Base-by-base conservation (phyloP, 352 stramenopile genomes). In the Globisporangium apiculatum region DNA sequence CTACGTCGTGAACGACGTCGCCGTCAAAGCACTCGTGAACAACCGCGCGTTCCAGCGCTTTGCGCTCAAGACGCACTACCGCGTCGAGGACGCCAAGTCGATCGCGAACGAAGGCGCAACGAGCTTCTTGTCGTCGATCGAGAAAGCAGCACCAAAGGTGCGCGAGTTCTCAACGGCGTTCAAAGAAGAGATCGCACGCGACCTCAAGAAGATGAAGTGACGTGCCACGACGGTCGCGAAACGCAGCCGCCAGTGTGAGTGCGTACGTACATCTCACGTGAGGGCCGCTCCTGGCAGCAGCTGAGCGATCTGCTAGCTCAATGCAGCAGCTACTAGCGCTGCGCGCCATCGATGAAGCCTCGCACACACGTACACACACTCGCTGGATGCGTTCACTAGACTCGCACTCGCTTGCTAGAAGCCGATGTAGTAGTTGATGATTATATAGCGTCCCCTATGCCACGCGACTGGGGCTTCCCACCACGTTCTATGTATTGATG, bases 1-100 rank as follows among this genome's bases (percentile, higher is more conserved):
- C 10, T 87, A 90, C 66, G 76, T 94, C 48, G 69, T 94, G 53
- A 94, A 94, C 67, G 83, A 94, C 66, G 79, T 90, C 54, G 83
- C 83, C 15, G 81, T 94, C 24, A 94, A 94, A 77, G 68, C 83
- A 51, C 73, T 94, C 40, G 69, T 77, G 31, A 90, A 91, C 74
- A 90, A 77, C 61, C 79, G 79, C 60, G 60, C 81, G 42, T 94
- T 94, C 69, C 83, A 94, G 71, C 79, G 79, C 14, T 91, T 94
- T 67, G 83, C 83, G 37, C 68, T 94, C 53, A 89, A 89, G 72
- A 94, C 83, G 48, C 83, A 94, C 70, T 83, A 90, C 67, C 73
- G 79, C 69, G 76, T 94, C 38, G 71, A 91, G 63, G 78, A 91
- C 64, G 79, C 80, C 69, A 94, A 90, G 77, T 83, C 71, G 37